Evolutionary conservation across 2,329 filamentous ascomycete species (phyloP), one percentile per base, ranked within the genome.

Genomic region (Alternaria postmessia): DNA sequence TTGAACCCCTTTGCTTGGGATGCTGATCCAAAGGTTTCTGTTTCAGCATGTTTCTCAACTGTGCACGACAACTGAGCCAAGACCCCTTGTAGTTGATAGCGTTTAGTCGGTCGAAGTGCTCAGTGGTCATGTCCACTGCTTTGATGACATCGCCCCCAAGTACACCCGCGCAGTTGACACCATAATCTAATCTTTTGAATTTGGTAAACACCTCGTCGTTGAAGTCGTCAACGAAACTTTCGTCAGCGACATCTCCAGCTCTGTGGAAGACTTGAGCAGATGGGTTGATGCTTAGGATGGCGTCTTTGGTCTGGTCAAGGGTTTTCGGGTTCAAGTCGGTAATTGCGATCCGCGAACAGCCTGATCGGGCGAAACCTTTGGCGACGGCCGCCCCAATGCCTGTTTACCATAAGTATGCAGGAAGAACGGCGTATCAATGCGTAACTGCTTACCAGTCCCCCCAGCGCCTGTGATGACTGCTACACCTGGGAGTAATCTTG

Each of bases 71-170:
- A 62, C 85, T 87, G 9, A 86, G 75, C 81, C 84, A 88, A 1
- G 87, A 81, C 3, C 86, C 87, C 16, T 81, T 80, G 64, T 87
- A 87, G 64, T 88, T 88, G 67, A 88, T 79, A 41, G 76, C 80
- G 38, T 83, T 87, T 47, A 88, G 79, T 7, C 76, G 76, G 57
- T 88, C 85, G 46, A 88, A 88, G 9, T 78, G 78, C 1, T 79
- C 78, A 1, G 79, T 71, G 0, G 79, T 69, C n/a, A 81, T 84
- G 49, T 87, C 84, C 0, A 82, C 82, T 20, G 80, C 76, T 36
- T 79, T 75, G 9, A 77, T 66, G 1, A 75, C 72, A 7, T 77
- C 71, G 5, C 75, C 71, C 5, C 82, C 81, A 4, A 85, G 67
- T 4, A 87, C 80, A 0, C 86, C 86, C 0, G 86, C 86, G 53